Evolutionary conservation across 768 basidiomycete genomes (phyloP), one percentile per base, ranked within the genome.

Genomic region (Imleria badia): DNA sequence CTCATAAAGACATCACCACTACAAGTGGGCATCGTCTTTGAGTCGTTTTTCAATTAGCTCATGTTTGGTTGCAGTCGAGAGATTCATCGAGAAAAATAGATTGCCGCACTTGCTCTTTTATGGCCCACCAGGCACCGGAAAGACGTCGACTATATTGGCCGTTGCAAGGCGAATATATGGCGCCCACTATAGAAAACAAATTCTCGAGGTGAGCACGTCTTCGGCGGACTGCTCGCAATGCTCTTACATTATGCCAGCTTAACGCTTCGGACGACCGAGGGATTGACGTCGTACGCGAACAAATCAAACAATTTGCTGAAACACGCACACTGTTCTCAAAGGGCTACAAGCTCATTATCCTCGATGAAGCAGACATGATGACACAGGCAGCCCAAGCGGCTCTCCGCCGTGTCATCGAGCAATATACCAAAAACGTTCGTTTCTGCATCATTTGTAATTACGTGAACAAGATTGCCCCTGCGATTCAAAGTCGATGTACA

Each of bases 361-460:
- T 99, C 33, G 97, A 99, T 62, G 97, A 99, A 72, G 97, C 97
- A n/a, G 97, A 99, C 78, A 97, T 97, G 96, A 99, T 99, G 97
- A 99, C 97, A 0, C 88, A 94, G 59, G 89, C 91, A 52, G 97
- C 97, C 2, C 97, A 99, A 68, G 91, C 95, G 4, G 97, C 97
- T 23, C 82, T 99, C 30, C 89, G 97, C 29, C 89, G 97, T 64
- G 89, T 98, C 34, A 98, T 99, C 61, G 97, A 99, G 72, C 95
- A 97, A 60, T 98, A 97, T 72, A 99, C 97, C 19, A 93, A 89
- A 74, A 98, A 98, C 66, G 97, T 98, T 61, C 87, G 97, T 36
- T 99, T 99, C 73, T 99, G 97, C 74, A 99, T 99, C 65, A 96
- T 99, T 55, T 98, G 97, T 80, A 99, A 99, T 74, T 99, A 99